Evolutionary conservation across 768 basidiomycete genomes (phyloP), one percentile per base, ranked within the genome.

Genomic region (Boletus vinaceobasis): DNA sequence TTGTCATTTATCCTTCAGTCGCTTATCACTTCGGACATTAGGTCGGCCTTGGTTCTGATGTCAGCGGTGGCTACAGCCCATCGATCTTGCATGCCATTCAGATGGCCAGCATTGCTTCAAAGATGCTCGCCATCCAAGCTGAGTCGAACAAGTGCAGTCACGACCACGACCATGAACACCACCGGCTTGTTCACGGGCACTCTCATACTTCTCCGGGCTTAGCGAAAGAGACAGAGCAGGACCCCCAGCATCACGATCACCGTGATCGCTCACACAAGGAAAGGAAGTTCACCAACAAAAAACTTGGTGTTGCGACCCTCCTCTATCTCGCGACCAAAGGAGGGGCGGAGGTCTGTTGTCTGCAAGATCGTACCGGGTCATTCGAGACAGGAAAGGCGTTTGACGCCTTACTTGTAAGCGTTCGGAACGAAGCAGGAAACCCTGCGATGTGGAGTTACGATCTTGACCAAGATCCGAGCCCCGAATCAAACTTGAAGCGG

Each of bases 41-140:
- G 93, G 90, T 98, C 57, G 93, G 93, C 17, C 75, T 98, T n/a
- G 96, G 96, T 3, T 95, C 95, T 48, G 93, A 96, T 66, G 86
- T 90, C 50, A 88, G 92, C 2, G 96, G 96, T 11, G 95, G 96
- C 5, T 91, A 84, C 70, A 83, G 82, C 10, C 77, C 85, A 4
- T 95, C 93, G 5, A 88, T 98, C 55, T 76, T 97, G 56, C 81
- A 77, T 23, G 77, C 80, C 15, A 79, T 94, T 45, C 87, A 86
- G 67, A 80, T 90, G 73, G 81, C 88, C 40, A 83, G 90, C 74
- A 81, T 87, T 45, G 84, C 88, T 15, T 87, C 92, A 23, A 98
- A 96, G 70, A 79, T 91, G 52, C 56, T 87, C 46, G 78, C 83
- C 43, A 75, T 86, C 65, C 76, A 82, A 55, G 56, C 61, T 46